phyloP scores from a whole-genome alignment of 768 basidiomycete genomes.

The Pulveroboletus frians region DNA sequence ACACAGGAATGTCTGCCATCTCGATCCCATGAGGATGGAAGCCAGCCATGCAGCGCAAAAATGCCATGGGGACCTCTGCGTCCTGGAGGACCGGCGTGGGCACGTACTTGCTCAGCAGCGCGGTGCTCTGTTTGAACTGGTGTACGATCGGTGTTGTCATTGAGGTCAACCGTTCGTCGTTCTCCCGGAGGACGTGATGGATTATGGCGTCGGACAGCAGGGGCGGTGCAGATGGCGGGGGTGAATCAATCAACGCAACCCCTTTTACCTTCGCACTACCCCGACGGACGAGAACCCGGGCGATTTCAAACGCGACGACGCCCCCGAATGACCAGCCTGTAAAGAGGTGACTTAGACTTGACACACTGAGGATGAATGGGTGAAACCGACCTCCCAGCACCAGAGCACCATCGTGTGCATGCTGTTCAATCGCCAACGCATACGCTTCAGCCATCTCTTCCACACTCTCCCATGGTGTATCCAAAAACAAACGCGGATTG shows the following conservation, averaged over 20 bases:
- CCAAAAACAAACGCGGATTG: slow-evolving; percentile 47
- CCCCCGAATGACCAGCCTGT: slow-evolving; percentile 80
- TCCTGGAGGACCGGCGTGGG: slow-evolving; percentile 24
- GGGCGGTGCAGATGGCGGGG: slow-evolving; percentile 48
- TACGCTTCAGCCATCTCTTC: slow-evolving; percentile 52
- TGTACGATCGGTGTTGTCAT: slow-evolving; percentile 35
- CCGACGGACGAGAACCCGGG: slow-evolving; percentile 39
- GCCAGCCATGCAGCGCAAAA: slow-evolving; percentile 50
- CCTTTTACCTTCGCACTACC: slow-evolving; percentile 42
- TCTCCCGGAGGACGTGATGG: slow-evolving; percentile 37
- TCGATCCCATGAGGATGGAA: slow-evolving; percentile 30
- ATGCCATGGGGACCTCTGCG: slow-evolving; percentile 36
- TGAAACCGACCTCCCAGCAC: slow-evolving; percentile 53
- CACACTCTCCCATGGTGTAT: slow-evolving; percentile 44
- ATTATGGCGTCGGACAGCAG: slow-evolving; percentile 52
- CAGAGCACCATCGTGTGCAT: slow-evolving; percentile 33
- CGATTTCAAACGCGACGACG: slow-evolving; percentile 62
- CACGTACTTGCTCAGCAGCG: slow-evolving; percentile 44
- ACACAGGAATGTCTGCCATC: slow-evolving; percentile 38
- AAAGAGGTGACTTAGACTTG: neutral
- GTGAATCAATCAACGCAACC: slow-evolving; percentile 63
- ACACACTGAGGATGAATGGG: neutral
- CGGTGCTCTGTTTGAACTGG: slow-evolving; percentile 48
- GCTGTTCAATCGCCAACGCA: slow-evolving; percentile 35
- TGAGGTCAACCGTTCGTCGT: slow-evolving; percentile 25